Evolutionary conservation across 1,284 basidiomycete species (phyloP).

Genomic region (Austroboletus novae-zelandiae): DNA sequence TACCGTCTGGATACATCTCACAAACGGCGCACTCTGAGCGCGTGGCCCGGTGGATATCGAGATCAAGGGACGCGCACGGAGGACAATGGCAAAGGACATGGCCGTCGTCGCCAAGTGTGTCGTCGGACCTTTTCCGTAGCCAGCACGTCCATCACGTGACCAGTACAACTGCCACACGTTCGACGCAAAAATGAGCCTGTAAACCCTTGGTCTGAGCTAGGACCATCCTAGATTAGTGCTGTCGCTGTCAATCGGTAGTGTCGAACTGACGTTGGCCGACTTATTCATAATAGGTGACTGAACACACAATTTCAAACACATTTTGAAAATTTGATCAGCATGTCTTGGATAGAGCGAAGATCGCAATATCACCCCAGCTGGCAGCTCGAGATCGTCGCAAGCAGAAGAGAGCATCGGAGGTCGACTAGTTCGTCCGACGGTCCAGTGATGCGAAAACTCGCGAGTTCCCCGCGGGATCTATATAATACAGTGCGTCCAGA

Average conservation of each 20-base stretch:
- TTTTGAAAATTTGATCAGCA: too few species aligned
- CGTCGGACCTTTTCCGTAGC: not conserved
- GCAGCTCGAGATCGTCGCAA: too few species aligned
- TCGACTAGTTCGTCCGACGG: not conserved
- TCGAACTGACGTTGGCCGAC: too few species aligned
- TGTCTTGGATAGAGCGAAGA: not conserved
- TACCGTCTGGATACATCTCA: not conserved
- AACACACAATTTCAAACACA: too few species aligned
- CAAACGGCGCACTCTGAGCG: not conserved
- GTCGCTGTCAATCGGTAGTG: too few species aligned
- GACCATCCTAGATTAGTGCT: too few species aligned
- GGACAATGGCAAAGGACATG: conserved; percentile 12
- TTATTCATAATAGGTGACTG: too few species aligned
- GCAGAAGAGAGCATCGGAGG: too few species aligned
- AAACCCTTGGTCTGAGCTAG: too few species aligned
- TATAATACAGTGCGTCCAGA: not conserved
- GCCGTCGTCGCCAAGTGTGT: not conserved
- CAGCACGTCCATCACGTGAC: not conserved
- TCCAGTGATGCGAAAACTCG: not conserved
- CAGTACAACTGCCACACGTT: too few species aligned
- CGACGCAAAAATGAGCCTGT: too few species aligned
- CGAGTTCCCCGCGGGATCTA: not conserved
- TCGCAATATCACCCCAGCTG: too few species aligned
- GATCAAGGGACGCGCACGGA: not conserved
- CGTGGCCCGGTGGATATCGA: not conserved